Conservation (phyloP, 345 rosid genomes). For the Eucalyptus pauciflora region DNA sequence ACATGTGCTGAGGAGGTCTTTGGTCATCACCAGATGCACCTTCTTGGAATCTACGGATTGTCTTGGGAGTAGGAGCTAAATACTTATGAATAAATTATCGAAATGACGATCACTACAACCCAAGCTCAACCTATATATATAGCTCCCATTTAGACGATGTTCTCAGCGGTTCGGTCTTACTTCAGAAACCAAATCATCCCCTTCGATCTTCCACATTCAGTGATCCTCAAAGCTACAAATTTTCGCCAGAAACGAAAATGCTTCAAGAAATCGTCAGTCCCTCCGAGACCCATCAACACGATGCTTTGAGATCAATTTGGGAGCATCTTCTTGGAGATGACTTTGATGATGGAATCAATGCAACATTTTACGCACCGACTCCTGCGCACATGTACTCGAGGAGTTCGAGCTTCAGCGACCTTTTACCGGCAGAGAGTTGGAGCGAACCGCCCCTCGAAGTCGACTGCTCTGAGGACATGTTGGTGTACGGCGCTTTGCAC, state of each 20-base stretch:
- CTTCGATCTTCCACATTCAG: not conserved
- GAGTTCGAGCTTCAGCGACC: conserved; percentile 19
- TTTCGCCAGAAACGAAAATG: not conserved
- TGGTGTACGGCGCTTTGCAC: conserved; percentile 8
- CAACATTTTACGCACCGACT: not conserved
- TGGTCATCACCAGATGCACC: not conserved
- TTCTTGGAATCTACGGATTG: not conserved
- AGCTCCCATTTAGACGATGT: not conserved
- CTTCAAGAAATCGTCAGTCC: not conserved
- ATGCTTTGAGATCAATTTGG: not conserved
- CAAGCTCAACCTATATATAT: not conserved
- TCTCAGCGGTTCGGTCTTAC: not conserved
- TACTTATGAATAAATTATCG: no score
- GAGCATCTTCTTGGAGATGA: not conserved
- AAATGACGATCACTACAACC: not conserved
- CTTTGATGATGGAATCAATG: not conserved
- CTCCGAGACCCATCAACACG: not conserved
- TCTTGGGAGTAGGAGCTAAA: not conserved
- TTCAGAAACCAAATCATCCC: not conserved
- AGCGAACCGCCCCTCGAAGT: conserved; percentile 14
- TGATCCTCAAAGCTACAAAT: not conserved
- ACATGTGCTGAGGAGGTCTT: not conserved
- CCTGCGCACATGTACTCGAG: not conserved
- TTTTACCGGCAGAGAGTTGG: conserved; percentile 17
- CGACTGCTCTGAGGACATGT: conserved; percentile 22